phyloP scores from a whole-genome alignment of 352 stramenopile species.

The Elongisporangium anandrum region DNA sequence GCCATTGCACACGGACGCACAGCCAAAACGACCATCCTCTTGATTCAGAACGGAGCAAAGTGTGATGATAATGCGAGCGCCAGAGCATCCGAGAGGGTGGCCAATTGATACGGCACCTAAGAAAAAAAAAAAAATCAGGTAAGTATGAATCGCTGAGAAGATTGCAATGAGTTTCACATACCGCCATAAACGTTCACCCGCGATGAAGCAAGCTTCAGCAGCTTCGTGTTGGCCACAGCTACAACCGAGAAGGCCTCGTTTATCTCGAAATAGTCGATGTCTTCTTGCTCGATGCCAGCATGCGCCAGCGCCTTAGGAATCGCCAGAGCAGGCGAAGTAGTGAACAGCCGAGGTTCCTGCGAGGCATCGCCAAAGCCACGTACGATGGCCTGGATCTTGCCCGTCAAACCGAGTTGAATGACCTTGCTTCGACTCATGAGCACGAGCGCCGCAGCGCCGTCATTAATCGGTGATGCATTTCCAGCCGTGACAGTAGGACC shows the following conservation, averaged over 20 bases:
- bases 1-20: constrained; percentile 96
- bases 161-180: constrained; percentile 13
- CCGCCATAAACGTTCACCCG: constrained; percentile 95
- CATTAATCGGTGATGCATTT: constrained; percentile 95
- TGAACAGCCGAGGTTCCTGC: constrained; percentile 90
- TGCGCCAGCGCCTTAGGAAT: constrained; percentile 84
- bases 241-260: constrained; percentile 98
- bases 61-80: constrained; percentile 89
- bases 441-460: constrained; percentile 93
- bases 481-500: constrained; percentile 92
- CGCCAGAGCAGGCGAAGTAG: constrained; percentile 89
- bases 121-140: constrained; percentile 1
- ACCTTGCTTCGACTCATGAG: constrained; percentile 88
- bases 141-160: neutral
- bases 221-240: constrained; percentile 88
- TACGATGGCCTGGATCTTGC: constrained; percentile 60
- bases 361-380: constrained; percentile 63
- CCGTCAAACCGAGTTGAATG: constrained; percentile 45
- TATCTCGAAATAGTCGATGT: constrained; percentile 97
- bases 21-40: constrained; percentile 87
- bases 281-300: constrained; percentile 68
- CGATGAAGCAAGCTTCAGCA: constrained; percentile 82
- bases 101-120: constrained; percentile 53
- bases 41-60: constrained; percentile 91
- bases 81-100: constrained; percentile 66